Conservation (phyloP, 768 basidiomycete genomes). For the Boletus pseudopeckii region DNA sequence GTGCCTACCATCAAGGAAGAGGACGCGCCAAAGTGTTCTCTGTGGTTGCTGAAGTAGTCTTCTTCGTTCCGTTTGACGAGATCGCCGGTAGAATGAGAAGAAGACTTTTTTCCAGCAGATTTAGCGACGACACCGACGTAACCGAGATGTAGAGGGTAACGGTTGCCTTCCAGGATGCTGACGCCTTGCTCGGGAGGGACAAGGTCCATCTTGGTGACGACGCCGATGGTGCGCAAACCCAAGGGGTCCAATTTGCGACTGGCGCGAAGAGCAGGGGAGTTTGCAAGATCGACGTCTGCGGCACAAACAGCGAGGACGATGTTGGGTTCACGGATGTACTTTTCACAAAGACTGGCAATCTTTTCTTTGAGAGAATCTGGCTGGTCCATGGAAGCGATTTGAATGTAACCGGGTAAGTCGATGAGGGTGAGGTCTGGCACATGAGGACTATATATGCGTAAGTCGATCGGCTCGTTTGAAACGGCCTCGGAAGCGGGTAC, state of each 20-base stretch:
- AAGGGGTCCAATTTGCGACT: constrained; percentile 93
- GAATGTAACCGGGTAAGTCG: constrained; percentile 96
- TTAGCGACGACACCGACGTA: constrained; percentile 97
- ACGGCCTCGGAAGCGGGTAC: constrained; percentile 89
- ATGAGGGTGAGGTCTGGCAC: constrained; percentile 98
- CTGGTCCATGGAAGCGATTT: constrained; percentile 92
- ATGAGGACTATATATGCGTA: constrained; percentile 92
- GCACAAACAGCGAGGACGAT: constrained; percentile 98
- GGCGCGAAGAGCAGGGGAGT: constrained; percentile 92
- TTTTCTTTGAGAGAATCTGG: constrained; percentile 93
- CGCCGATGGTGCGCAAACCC: constrained; percentile 93
- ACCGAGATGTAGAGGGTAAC: constrained; percentile 96
- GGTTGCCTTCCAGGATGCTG: constrained; percentile 76
- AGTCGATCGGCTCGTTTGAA: constrained; percentile 92
- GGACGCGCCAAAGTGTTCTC: constrained; percentile 57
- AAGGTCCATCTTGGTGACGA: constrained; percentile 98
- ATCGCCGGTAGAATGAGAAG: constrained; percentile 40
- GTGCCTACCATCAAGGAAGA: constrained; percentile 86
- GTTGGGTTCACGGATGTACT: constrained; percentile 99
- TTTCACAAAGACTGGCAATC: constrained; percentile 84
- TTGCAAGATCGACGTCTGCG: constrained; percentile 97
- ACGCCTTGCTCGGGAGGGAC: constrained; percentile 84
- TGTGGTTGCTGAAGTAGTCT: constrained; percentile 64
- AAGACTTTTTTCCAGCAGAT: constrained; percentile 53
- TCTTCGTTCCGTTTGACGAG: constrained; percentile 56